Percentiles rank a stretch among this genome's conserved stretches.
Conservation (phyloP, 2,329 filamentous ascomycete species). For the Cadophora gregata region DNA sequence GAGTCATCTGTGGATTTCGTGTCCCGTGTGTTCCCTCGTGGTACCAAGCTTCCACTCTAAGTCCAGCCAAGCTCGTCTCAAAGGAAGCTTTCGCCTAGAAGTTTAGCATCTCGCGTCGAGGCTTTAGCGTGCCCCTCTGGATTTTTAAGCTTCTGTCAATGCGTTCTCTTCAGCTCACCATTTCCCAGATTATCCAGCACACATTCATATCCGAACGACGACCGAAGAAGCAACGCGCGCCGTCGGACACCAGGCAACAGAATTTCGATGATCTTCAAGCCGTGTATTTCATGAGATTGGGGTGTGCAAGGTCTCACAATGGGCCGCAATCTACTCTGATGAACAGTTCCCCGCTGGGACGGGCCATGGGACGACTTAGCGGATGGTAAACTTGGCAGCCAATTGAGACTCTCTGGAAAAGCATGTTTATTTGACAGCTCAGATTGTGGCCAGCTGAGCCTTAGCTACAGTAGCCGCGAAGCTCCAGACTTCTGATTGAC, state of each 20-base stretch:
- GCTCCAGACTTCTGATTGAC: not conserved
- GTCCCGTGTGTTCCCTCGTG: not conserved
- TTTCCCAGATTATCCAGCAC: not conserved
- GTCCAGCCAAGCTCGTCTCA: not conserved
- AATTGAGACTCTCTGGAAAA: not conserved
- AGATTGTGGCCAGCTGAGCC: not conserved
- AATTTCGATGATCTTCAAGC: not conserved
- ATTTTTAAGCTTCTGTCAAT: constrained; percentile 1
- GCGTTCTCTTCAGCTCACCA: not conserved
- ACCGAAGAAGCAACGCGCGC: not conserved
- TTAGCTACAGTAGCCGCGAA: not conserved
- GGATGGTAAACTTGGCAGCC: not conserved
- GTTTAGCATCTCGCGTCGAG: not conserved
- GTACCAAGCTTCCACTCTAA: not conserved
- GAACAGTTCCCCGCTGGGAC: not conserved
- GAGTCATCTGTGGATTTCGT: not conserved
- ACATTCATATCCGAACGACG: not conserved
- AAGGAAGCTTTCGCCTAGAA: not conserved
- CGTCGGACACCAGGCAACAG: not conserved
- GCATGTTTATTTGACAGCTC: not conserved
- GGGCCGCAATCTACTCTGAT: not conserved
- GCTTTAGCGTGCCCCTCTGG: not conserved
- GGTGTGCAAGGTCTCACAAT: not conserved
- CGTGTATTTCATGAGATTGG: not conserved
- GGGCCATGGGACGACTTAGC: not conserved